These are phyloP conservation scores for Daldinia loculata DNA, from an alignment of 495 filamentous ascomycete species.

Conservation along the genomic window DNA sequence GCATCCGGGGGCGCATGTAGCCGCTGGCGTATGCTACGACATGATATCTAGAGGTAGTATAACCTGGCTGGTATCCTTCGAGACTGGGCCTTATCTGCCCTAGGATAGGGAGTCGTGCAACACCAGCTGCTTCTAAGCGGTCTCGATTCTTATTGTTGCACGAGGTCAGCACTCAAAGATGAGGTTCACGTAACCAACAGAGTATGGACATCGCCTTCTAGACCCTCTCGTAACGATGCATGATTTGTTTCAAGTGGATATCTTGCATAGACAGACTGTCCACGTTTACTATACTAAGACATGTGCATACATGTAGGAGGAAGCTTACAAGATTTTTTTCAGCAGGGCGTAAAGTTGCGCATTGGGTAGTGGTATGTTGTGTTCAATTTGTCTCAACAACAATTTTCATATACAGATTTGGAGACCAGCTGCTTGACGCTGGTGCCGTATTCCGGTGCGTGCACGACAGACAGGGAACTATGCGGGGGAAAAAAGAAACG, in stretches of 20 bases:
- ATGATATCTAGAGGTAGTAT: neutral
- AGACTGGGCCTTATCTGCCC: neutral
- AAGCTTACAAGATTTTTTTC: neutral
- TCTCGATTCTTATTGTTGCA: constrained; percentile 3
- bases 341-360: neutral
- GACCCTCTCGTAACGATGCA: neutral
- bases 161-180: constrained; percentile 1
- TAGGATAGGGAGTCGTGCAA: neutral
- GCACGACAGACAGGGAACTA: neutral
- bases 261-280: neutral
- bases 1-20: neutral
- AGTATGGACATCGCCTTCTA: neutral
- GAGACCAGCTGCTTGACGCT: neutral
- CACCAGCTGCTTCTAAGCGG: neutral
- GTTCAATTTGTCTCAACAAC: neutral
- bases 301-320: neutral
- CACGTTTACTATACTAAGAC: neutral
- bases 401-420: neutral
- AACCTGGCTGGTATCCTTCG: neutral
- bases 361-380: neutral
- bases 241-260: neutral
- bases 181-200: constrained; percentile 5
- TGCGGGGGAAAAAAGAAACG: constrained; percentile 12
- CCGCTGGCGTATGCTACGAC: neutral
- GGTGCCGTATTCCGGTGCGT: neutral